Evolutionary conservation across 2,329 filamentous ascomycete species (phyloP).

Genomic region (Ascochyta clinopodiicola): DNA sequence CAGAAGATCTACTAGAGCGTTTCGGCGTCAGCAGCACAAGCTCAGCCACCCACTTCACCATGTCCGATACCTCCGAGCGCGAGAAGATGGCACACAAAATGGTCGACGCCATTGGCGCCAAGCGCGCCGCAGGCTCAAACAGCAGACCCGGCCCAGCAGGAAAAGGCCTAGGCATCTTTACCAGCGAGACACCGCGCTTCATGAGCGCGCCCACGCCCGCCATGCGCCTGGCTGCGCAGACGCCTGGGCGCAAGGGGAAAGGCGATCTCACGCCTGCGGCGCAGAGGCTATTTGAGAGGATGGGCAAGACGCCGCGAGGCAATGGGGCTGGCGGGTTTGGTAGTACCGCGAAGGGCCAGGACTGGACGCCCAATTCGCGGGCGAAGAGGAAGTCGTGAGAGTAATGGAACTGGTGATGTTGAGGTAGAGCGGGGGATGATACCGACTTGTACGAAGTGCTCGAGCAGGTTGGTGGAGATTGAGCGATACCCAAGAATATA

Average conservation of each 20-base stretch:
- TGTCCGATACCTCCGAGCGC: slow-evolving; percentile 75
- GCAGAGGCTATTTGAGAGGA: slow-evolving; percentile 54
- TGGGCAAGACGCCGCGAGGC: slow-evolving; percentile 38
- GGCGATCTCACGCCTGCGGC: slow-evolving; percentile 72
- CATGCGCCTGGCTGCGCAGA: slow-evolving; percentile 63
- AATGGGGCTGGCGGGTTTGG: slow-evolving; percentile 30
- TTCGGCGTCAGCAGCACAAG: slow-evolving; percentile 43
- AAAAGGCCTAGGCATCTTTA: slow-evolving; percentile 37
- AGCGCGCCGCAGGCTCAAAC: slow-evolving; percentile 10
- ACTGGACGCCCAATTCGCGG: slow-evolving; percentile 41
- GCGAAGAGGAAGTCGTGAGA: slow-evolving; percentile 25
- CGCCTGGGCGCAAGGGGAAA: slow-evolving; percentile 59
- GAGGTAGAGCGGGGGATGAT: not conserved
- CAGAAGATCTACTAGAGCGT: slow-evolving; percentile 52
- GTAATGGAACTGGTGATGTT: not conserved
- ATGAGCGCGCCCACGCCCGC: slow-evolving; percentile 78
- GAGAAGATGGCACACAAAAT: slow-evolving; percentile 79
- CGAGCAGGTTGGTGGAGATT: slow-evolving; percentile 19
- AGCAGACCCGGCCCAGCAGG: slow-evolving; percentile 9
- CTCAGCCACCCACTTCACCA: slow-evolving; percentile 66
- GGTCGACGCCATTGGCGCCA: slow-evolving; percentile 55
- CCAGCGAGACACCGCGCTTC: slow-evolving; percentile 64
- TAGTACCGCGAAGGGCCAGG: slow-evolving; percentile 16
- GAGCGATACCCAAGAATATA: not conserved
- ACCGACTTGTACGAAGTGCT: slow-evolving; percentile 34